These are phyloP conservation scores for Funneliformis caledonium DNA, from an alignment of 371 early-diverging fungal genomes.

Conservation along the genomic window DNA sequence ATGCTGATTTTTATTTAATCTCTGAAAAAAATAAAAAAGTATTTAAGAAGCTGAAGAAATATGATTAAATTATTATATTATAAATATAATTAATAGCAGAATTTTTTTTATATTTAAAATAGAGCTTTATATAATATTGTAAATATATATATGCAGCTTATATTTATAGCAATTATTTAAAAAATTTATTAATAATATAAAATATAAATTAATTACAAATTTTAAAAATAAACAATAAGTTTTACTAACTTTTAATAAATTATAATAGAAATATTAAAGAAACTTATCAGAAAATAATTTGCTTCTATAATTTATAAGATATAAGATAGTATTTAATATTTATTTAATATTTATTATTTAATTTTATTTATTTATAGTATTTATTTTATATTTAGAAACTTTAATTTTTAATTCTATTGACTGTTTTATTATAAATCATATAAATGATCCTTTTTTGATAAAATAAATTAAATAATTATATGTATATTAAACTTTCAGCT, in stretches of 20 bases:
- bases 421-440: background rate
- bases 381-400: background rate
- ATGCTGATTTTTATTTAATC: too few relatives aligned
- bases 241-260: background rate
- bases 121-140: background rate
- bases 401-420: background rate
- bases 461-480: background rate
- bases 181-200: background rate
- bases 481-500: background rate
- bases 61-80: background rate
- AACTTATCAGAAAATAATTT: background rate
- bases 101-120: background rate
- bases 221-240: conserved; percentile 4
- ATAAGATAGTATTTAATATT: background rate
- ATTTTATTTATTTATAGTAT: background rate
- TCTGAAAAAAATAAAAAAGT: too few relatives aligned
- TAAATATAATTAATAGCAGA: background rate
- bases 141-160: background rate
- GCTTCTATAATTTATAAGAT: background rate
- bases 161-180: background rate
- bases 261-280: background rate
- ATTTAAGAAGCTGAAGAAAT: background rate
- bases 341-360: background rate
- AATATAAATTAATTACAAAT: background rate
- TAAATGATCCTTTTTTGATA: background rate